Base-by-base conservation (phyloP, 257 asterid species). In the Rehmannia glutinosa region DNA sequence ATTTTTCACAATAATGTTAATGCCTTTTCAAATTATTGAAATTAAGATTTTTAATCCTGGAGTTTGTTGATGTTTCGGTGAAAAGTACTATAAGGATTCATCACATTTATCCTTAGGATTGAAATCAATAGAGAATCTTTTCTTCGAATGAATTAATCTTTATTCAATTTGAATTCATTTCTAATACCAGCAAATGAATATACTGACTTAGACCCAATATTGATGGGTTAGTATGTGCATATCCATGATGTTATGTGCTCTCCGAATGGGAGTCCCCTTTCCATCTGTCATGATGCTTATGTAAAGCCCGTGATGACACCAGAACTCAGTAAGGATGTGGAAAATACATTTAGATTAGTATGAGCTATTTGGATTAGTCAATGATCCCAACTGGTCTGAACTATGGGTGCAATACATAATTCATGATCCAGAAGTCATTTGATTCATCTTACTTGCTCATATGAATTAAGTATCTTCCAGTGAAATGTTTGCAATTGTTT, bases 401-500 rank as follows among this genome's bases (percentile, higher is more conserved):
- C 46, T 19, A 13, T 63, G 23, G 42, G 30, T n/a, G 46, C 20
- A n/a, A 9, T 65, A 23, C 9, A 30, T 51, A 51, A 15, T 54
- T 50, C 30, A 9, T 16, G 45, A 24, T 43, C 43, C 56, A 6
- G 56, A 49, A 51, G 16, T 17, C 11, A 6, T 15, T 35, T 54
- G 47, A 15, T 38, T 43, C 53, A 59, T 67, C 21, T 11, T 52
- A 38, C 47, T 41, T 19, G 19, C 68, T 69, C 35, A 19, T 70
- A 51, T 32, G 49, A 55, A 55, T 24, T 69, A 28, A 43, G 27
- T 30, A 23, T 58, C 28, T n/a, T 43, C 4, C 27, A 56, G 9
- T 77, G 35, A 53, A 30, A 50, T 36, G 58, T 60, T 17, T 70
- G 46, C 54, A 5, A 47, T 35, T 56, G 54, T 30, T 63, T 41